phyloP scores from a whole-genome alignment of 2,329 filamentous ascomycete genomes.

The Bipolaris bicolor region DNA sequence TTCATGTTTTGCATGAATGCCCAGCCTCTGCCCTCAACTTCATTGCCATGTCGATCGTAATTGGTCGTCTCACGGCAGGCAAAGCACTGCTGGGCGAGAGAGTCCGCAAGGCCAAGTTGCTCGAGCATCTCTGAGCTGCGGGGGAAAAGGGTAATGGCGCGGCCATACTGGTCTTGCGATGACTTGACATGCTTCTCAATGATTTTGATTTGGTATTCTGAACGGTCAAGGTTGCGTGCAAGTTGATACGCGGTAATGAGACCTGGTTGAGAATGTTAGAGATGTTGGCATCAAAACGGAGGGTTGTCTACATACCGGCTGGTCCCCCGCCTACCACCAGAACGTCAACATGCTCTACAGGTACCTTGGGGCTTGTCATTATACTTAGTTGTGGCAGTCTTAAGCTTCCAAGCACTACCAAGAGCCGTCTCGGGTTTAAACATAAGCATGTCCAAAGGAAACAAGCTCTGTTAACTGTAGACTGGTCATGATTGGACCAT shows the following conservation, averaged over 20 bases:
- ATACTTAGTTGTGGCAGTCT: background rate
- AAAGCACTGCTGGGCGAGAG: constrained; percentile 60
- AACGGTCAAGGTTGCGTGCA: constrained; percentile 48
- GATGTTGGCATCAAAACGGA: background rate
- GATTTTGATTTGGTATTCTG: constrained; percentile 53
- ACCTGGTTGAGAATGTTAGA: constrained; percentile 6
- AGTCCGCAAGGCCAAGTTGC: constrained; percentile 58
- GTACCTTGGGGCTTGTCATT: constrained; percentile 15
- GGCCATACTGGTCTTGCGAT: constrained; percentile 59
- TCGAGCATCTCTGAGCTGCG: constrained; percentile 60
- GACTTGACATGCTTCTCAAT: constrained; percentile 59
- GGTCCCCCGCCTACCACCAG: constrained; percentile 50
- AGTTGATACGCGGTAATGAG: constrained; percentile 55
- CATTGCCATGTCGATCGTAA: constrained; percentile 56
- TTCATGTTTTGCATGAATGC: constrained; percentile 61
- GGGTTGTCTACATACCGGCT: constrained; percentile 45
- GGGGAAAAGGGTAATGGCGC: constrained; percentile 62
- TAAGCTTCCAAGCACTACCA: background rate
- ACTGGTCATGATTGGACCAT: background rate
- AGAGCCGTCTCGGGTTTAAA: background rate
- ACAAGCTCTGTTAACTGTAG: constrained; percentile 1
- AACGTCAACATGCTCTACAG: constrained; percentile 28
- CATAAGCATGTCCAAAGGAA: constrained; percentile 6
- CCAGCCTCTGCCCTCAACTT: constrained; percentile 56
- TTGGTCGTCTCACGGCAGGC: constrained; percentile 58